Base-by-base conservation (phyloP, 2,329 filamentous ascomycete genomes). In the Beauveria sp. region DNA sequence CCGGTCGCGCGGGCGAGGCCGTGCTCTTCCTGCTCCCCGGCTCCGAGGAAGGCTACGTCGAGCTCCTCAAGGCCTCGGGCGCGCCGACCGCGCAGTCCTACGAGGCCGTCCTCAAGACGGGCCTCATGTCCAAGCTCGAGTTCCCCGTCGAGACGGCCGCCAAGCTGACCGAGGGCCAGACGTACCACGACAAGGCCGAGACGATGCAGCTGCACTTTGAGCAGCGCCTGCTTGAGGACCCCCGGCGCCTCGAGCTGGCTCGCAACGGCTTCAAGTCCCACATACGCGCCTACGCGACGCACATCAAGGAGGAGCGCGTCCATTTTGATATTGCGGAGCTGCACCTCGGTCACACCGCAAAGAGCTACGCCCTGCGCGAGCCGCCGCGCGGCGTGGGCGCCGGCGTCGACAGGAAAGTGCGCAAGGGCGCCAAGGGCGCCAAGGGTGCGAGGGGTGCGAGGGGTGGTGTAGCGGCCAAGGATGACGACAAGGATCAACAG, bases 241-340 rank as follows among this genome's bases (percentile, higher is more conserved):
- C 84, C 0, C 85, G 85, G 61, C 84, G 89, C 45, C 83, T 96
- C 5, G 91, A 96, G 68, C 83, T 92, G 69, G 93, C 90, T 0
- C 85, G 91, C 22, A 86, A 90, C 67, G 95, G 88, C 0, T 99
- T 90, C 77, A 91, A 96, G 71, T 95, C 90, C 56, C 93, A 98
- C 70, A 88, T 99, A 60, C 84, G 95, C 60, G 95, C 95, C 1
- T 99, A 99, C 73, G 92, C 95, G 2, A 99, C 95, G 0, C 95
- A 99, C 74, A 85, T 93, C 31, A 88, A 90, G 34, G 87, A 88
- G 49, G 95, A 99, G 77, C 83, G 95, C 58, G 79, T 80, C 58
- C 93, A 89, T 72, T 99, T 99, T 73, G 90, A 98, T 73, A 96
- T 97, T 74, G 92, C 91, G 64, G 85, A 90, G 69, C 77, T 99